Percentiles rank a stretch among this genome's conserved stretches.
phyloP scores from a whole-genome alignment of 768 basidiomycete species.

The Tylopilus subfusipes region DNA sequence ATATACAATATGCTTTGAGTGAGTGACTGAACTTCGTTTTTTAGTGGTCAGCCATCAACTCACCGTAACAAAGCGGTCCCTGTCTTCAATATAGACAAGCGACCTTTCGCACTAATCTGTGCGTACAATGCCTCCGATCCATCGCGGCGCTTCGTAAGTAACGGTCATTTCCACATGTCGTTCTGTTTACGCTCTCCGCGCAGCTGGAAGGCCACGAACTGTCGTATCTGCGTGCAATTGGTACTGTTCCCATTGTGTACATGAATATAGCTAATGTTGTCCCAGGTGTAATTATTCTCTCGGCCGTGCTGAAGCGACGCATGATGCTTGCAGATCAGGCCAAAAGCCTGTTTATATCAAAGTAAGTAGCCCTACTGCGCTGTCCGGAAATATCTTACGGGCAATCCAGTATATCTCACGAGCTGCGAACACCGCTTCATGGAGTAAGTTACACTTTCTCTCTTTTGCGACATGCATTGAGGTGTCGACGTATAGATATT shows the following conservation, averaged over 20 bases:
- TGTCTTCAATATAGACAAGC: conserved; percentile 89
- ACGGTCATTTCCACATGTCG: not conserved
- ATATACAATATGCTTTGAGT: conserved; percentile 88
- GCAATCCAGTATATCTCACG: conserved; percentile 73
- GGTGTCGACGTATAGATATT: conserved; percentile 55
- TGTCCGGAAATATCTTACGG: conserved; percentile 5
- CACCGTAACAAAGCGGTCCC: conserved; percentile 63
- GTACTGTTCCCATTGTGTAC: conserved; percentile 31
- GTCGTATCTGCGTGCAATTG: conserved; percentile 89
- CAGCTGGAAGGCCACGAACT: conserved; percentile 87
- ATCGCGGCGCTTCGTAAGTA: conserved; percentile 71
- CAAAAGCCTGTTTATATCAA: conserved; percentile 88
- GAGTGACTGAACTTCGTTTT: conserved; percentile 28
- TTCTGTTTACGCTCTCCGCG: conserved; percentile 8
- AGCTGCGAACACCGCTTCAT: conserved; percentile 86
- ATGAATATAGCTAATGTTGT: conserved; percentile 2
- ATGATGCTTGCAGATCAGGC: conserved; percentile 96
- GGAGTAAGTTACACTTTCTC: conserved; percentile 49
- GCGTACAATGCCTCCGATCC: conserved; percentile 86
- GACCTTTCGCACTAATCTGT: conserved; percentile 86
- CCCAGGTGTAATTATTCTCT: conserved; percentile 84
- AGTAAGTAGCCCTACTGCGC: conserved; percentile 44
- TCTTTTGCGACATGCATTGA: not conserved
- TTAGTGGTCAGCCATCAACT: conserved; percentile 3
- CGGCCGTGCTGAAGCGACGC: conserved; percentile 85